Percentiles rank a stretch among this genome's conserved stretches.
Conservation (phyloP, 257 asterid species). For the Gentiana macrophylla region DNA sequence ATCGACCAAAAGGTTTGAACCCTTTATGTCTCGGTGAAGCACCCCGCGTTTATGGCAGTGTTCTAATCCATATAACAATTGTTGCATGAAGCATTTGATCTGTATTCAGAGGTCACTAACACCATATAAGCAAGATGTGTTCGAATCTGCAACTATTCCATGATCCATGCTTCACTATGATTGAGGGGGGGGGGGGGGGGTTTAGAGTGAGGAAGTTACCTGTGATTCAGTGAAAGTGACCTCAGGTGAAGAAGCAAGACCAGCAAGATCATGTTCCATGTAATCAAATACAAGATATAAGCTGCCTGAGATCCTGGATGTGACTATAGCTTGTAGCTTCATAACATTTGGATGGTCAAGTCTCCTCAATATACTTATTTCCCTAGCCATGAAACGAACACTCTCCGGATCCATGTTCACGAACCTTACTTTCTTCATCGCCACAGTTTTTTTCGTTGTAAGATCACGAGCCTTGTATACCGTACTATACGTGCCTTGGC, state of each 20-base stretch:
- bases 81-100: slow-evolving; percentile 69
- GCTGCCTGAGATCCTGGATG: slow-evolving; percentile 86
- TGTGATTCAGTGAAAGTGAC: slow-evolving; percentile 64
- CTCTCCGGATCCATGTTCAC: slow-evolving; percentile 80
- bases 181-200: background rate
- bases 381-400: slow-evolving; percentile 81
- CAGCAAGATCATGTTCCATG: slow-evolving; percentile 55
- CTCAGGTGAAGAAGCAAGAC: slow-evolving; percentile 42
- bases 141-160: no score
- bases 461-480: slow-evolving; percentile 71
- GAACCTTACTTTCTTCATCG: slow-evolving; percentile 69
- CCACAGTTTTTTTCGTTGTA: slow-evolving; percentile 50
- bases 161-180: background rate
- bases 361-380: slow-evolving; percentile 52
- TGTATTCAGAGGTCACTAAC: slow-evolving; percentile 22
- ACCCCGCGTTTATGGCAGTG: slow-evolving; percentile 78
- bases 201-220: slow-evolving; percentile 18
- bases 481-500: slow-evolving; percentile 90
- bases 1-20: slow-evolving; percentile 65
- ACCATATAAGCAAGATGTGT: background rate
- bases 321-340: slow-evolving; percentile 76
- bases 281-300: slow-evolving; percentile 63
- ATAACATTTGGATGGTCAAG: slow-evolving; percentile 71
- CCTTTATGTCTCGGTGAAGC: slow-evolving; percentile 76
- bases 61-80: slow-evolving; percentile 53